phyloP scores from a whole-genome alignment of 225 moss, liverwort and hornwort genomes.

The Straminergon stramineum region DNA sequence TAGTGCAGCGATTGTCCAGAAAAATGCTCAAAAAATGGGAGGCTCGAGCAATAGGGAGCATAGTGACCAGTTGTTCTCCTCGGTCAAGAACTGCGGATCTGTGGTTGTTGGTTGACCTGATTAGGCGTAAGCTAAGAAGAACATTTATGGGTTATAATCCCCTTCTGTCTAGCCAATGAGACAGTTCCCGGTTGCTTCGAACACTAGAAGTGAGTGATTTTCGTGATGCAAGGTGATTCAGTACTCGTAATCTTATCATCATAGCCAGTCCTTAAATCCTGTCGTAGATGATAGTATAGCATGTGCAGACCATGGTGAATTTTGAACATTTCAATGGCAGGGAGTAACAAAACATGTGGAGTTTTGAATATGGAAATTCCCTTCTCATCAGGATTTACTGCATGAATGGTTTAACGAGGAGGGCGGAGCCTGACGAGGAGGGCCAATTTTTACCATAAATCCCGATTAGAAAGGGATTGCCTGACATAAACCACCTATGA shows the following conservation, averaged over 20 bases:
- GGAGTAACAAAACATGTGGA: neutral
- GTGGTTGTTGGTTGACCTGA: neutral
- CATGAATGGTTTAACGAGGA: neutral
- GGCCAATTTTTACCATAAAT: neutral
- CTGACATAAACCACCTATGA: accelerated
- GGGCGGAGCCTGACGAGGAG: neutral
- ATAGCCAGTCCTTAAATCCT: neutral
- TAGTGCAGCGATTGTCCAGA: neutral
- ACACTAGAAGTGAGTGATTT: neutral
- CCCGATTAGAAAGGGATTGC: neutral
- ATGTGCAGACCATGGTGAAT: neutral
- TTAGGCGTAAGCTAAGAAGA: neutral
- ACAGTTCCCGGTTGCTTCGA: neutral
- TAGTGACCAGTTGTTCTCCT: neutral
- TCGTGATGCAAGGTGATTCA: neutral
- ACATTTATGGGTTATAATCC: neutral
- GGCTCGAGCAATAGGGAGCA: neutral
- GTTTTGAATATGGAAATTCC: neutral
- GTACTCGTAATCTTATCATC: neutral
- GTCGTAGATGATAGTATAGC: neutral
- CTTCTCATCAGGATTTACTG: neutral
- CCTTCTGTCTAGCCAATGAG: neutral
- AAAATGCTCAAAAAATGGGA: neutral
- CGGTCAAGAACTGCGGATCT: neutral
- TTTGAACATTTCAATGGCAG: neutral